Conservation (phyloP, 1,139 yeast species). For the Debaryomyces nepalensis region DNA sequence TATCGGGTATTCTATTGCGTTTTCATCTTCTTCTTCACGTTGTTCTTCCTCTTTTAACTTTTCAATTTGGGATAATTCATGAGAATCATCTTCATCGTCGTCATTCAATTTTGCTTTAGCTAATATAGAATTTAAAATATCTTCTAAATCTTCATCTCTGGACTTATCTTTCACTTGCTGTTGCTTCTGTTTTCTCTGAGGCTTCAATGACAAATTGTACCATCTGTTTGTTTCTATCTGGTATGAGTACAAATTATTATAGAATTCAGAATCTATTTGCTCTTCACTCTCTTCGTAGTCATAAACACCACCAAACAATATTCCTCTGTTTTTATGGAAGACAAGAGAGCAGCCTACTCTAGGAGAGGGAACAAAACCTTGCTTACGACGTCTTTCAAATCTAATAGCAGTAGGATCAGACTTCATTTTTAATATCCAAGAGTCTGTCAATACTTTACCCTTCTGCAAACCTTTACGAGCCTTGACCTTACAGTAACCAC, state of each 20-base stretch:
- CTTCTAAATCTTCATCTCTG: conserved; percentile 84
- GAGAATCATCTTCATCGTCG: conserved; percentile 52
- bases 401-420: conserved; percentile 76
- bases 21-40: conserved; percentile 42
- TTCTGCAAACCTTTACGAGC: conserved; percentile 88
- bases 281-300: conserved; percentile 97
- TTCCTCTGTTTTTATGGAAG: conserved; percentile 89
- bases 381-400: conserved; percentile 89
- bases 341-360: conserved; percentile 96
- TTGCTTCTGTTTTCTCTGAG: conserved; percentile 57
- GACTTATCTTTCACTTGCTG: conserved; percentile 51
- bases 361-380: conserved; percentile 87
- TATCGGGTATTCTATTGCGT: conserved; percentile 54
- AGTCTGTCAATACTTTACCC: conserved; percentile 88
- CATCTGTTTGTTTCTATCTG: conserved; percentile 89
- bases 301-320: conserved; percentile 93
- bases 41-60: conserved; percentile 41
- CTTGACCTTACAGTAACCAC: conserved; percentile 93
- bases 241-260: conserved; percentile 78
- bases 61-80: conserved; percentile 45
- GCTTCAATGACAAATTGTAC: conserved; percentile 74
- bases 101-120: conserved; percentile 71
- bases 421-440: conserved; percentile 90
- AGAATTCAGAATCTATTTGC: conserved; percentile 81
- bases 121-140: conserved; percentile 73